These are phyloP conservation scores for Prunella vulgaris DNA, from an alignment of 257 asterid genomes.

Conservation along the genomic window DNA sequence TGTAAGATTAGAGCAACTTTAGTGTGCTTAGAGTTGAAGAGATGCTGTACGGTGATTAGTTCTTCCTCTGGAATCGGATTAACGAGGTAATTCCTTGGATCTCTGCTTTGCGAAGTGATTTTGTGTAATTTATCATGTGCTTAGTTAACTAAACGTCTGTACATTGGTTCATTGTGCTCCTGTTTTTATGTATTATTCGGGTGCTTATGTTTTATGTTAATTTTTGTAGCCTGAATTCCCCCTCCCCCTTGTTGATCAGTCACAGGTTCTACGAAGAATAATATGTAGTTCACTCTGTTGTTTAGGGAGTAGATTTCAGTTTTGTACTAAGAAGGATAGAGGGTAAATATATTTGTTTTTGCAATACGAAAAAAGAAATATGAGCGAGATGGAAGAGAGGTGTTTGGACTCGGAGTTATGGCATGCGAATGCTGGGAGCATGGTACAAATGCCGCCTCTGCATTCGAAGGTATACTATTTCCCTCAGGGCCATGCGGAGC, in stretches of 20 bases:
- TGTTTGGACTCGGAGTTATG: constrained; percentile 31
- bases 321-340: neutral
- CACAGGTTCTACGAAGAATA: constrained; percentile 6
- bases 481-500: constrained; percentile 45
- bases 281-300: neutral
- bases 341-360: neutral
- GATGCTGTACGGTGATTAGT: neutral
- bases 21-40: constrained; percentile 7
- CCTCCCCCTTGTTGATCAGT: constrained; percentile 7
- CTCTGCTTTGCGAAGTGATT: neutral
- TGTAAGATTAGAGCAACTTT: neutral
- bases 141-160: neutral
- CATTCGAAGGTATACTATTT: constrained; percentile 35
- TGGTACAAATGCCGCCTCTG: constrained; percentile 30
- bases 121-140: neutral
- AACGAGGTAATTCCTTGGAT: neutral
- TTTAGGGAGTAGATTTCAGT: neutral
- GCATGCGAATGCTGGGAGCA: constrained; percentile 41
- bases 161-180: neutral
- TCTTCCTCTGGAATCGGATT: constrained; percentile 6
- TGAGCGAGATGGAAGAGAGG: constrained; percentile 20
- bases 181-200: no score
- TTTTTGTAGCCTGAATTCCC: constrained; percentile 3
- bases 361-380: neutral
- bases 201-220: neutral